Percentiles rank a stretch among this genome's conserved stretches.
phyloP scores from a whole-genome alignment of 2,329 filamentous ascomycete genomes.

The Claviceps maximensis region DNA sequence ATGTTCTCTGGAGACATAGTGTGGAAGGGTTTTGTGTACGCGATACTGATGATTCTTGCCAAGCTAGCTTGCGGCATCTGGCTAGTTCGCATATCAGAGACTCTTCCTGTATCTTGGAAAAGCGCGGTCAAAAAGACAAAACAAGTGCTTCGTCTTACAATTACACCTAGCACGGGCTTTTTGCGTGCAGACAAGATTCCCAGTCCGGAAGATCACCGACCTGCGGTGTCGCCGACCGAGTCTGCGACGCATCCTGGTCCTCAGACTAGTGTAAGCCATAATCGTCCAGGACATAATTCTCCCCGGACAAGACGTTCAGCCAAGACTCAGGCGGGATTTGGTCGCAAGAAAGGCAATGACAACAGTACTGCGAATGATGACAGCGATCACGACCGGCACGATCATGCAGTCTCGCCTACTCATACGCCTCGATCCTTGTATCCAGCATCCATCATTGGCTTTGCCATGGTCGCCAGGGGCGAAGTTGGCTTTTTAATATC shows the following conservation, averaged over 20 bases:
- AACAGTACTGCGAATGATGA: neutral
- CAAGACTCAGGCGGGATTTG: neutral
- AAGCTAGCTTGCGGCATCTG: conserved; percentile 50
- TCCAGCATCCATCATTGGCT: conserved; percentile 51
- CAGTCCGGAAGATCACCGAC: neutral
- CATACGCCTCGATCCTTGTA: conserved; percentile 49
- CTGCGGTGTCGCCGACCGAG: neutral
- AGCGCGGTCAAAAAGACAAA: neutral
- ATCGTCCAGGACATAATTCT: neutral
- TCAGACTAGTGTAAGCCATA: neutral
- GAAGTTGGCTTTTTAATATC: conserved; percentile 71
- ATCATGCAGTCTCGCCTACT: conserved; percentile 9
- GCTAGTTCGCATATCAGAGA: conserved; percentile 26
- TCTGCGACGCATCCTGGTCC: neutral
- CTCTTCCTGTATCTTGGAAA: neutral
- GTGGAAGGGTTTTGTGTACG: conserved; percentile 63
- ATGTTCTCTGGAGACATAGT: conserved; percentile 52
- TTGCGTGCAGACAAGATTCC: neutral
- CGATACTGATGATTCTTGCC: conserved; percentile 52
- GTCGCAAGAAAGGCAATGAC: neutral
- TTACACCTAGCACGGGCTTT: neutral
- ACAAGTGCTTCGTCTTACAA: neutral
- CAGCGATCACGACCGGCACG: neutral
- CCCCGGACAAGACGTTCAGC: neutral
- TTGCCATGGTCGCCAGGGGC: conserved; percentile 61